Evolutionary conservation across 345 rosid species (phyloP).

Genomic region (Conringia planisiliqua): DNA sequence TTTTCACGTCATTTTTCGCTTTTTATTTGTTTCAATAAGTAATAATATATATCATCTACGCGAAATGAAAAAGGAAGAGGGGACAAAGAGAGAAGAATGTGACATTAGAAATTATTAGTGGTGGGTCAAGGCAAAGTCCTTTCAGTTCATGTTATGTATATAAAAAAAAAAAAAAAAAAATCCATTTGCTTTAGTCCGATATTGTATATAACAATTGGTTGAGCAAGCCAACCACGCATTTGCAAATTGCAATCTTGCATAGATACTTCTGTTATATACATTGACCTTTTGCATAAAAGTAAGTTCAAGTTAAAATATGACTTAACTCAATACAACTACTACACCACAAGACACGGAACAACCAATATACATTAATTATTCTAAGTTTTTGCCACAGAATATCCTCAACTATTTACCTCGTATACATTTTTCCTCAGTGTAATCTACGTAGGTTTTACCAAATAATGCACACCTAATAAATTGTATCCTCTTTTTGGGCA

Average conservation of each 20-base stretch:
- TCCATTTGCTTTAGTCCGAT: not conserved
- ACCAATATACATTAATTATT: not conserved
- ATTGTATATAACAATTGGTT: not conserved
- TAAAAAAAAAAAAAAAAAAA: not conserved
- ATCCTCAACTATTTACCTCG: not conserved
- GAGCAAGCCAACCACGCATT: not conserved
- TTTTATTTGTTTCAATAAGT: not conserved
- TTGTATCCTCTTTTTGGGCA: constrained; percentile 7
- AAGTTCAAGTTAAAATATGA: not conserved
- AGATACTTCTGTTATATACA: no score
- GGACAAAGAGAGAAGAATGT: constrained; percentile 2
- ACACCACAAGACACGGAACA: not conserved
- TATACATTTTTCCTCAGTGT: not conserved
- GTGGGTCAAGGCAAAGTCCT: constrained; percentile 17
- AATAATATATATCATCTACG: not conserved
- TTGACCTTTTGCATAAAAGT: not conserved
- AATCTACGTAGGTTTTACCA: not conserved
- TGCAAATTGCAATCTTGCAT: not conserved
- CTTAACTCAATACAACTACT: no score
- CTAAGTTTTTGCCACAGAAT: not conserved
- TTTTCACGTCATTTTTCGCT: not conserved
- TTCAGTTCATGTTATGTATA: constrained; percentile 6
- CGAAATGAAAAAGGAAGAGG: not conserved
- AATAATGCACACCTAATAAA: not conserved
- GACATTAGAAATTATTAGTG: not conserved